These are phyloP conservation scores for Butyriboletus appendiculatus DNA, from an alignment of 1,284 basidiomycete species.

Conservation along the genomic window DNA sequence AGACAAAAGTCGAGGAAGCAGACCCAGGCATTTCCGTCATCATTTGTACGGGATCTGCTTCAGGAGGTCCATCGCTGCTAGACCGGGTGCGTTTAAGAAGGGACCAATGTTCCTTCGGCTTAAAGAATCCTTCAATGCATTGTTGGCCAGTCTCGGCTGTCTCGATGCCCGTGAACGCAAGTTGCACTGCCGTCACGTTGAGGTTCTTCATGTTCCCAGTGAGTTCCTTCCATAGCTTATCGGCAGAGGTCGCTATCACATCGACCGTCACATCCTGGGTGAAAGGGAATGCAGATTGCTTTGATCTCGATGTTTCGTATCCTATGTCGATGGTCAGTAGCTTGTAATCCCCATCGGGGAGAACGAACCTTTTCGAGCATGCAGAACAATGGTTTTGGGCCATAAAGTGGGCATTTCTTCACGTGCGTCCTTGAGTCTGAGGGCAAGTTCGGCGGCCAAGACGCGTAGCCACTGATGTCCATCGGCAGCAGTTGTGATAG, in stretches of 20 bases:
- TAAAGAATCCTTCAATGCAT: slow-evolving; percentile 87
- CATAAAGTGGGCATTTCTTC: slow-evolving; percentile 75
- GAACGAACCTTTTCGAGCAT: slow-evolving; percentile 62
- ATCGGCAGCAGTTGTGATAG: slow-evolving; percentile 71
- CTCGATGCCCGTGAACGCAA: slow-evolving; percentile 86
- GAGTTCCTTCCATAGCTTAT: slow-evolving; percentile 88
- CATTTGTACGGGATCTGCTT: background rate
- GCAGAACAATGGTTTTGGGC: slow-evolving; percentile 90
- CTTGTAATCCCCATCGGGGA: background rate
- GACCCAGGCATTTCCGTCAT: background rate
- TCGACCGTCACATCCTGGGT: slow-evolving; percentile 73
- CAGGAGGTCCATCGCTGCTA: background rate
- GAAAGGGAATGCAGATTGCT: slow-evolving; percentile 86
- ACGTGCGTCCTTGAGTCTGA: slow-evolving; percentile 84
- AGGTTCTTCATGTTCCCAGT: slow-evolving; percentile 53
- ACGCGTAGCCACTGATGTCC: slow-evolving; percentile 91
- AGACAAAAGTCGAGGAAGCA: slow-evolving; percentile 40
- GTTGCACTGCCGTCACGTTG: slow-evolving; percentile 73
- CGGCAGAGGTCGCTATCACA: slow-evolving; percentile 74
- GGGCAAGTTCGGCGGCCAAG: slow-evolving; percentile 85
- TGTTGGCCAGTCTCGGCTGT: slow-evolving; percentile 79
- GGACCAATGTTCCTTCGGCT: slow-evolving; percentile 29
- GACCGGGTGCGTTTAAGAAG: slow-evolving; percentile 30
- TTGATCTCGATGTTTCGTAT: slow-evolving; percentile 68
- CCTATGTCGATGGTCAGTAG: slow-evolving; percentile 41